Evolutionary conservation across 2,329 filamentous ascomycete genomes (phyloP), one percentile per base, ranked within the genome.

Genomic region (Paramyrothecium roridum): DNA sequence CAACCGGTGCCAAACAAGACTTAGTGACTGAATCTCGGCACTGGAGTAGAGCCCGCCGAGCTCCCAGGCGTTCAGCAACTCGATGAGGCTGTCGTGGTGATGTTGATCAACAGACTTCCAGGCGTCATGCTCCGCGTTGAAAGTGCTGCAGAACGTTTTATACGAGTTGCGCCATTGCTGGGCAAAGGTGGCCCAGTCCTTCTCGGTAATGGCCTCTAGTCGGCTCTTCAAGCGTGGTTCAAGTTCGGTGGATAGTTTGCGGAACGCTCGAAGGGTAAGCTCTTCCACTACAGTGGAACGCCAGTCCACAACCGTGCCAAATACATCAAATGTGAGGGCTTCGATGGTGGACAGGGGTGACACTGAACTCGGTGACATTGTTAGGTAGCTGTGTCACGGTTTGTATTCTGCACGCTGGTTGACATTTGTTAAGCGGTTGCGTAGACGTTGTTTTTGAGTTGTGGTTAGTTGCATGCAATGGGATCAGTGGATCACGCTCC

Each of bases 231-330:
- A 69, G 7, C 71, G 60, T 11, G 74, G 72, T 0, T 82, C 65
- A 7, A 86, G 67, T 43, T 75, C 73, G 33, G 86, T 75, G 2
- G 76, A 74, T 16, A 67, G 65, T 62, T 82, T 81, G 55, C 75
- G 70, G 26, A 71, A 66, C 16, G 83, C 80, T 43, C 78, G 77
- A 12, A 76, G 66, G 22, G 73, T 68, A 50, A 95, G 80, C 53
- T 83, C 82, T 10, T 78, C 73, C 16, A 79, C 82, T 20, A 95
- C 83, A 2, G 85, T 84, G 43, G 76, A 77, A 55, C 89, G 86
- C 89, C 90, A 93, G 75, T 93, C 81, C 48, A 95, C 90, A 59
- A 87, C 84, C 1, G 91, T 95, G 61, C 89, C 89, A 70, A 93
- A 92, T 63, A 91, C 82, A 72, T 92, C 89, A 65, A 91, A 91